A percentile compares a stretch with the other conserved stretches of the same genome.
phyloP scores from a whole-genome alignment of 495 filamentous ascomycete genomes.

The Glutinoglossum americanum region DNA sequence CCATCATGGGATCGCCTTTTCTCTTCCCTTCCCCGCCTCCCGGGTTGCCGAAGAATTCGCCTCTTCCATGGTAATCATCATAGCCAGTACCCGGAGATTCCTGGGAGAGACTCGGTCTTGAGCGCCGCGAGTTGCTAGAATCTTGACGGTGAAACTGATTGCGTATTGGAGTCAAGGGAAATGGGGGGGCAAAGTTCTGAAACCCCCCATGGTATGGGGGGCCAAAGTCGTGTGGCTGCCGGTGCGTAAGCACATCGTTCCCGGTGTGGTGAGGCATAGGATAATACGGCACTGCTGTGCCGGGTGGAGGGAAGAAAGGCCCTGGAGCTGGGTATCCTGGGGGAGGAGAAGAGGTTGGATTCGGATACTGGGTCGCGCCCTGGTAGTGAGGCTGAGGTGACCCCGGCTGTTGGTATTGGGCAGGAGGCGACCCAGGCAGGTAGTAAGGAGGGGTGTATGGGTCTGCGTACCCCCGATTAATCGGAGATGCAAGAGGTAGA shows the following conservation, averaged over 20 bases:
- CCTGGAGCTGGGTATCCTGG: neutral
- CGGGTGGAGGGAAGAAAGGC: neutral
- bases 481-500: neutral
- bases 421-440: neutral
- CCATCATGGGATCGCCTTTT: neutral
- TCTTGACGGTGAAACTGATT: neutral
- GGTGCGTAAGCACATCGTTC: neutral
- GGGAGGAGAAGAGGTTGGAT: neutral
- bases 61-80: neutral
- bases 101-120: neutral
- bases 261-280: conserved; percentile 1
- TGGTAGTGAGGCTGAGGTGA: neutral
- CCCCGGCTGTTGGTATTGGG: neutral
- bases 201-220: neutral
- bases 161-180: neutral
- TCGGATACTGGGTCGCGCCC: neutral
- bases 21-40: neutral
- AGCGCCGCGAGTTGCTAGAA: neutral
- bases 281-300: neutral
- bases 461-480: neutral
- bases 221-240: neutral
- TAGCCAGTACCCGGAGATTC: neutral
- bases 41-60: neutral
- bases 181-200: neutral
- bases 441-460: conserved; percentile 1